Evolutionary conservation across 2,329 filamentous ascomycete species (phyloP), one percentile per base, ranked within the genome.

Genomic region (Cyanodermella asteris): DNA sequence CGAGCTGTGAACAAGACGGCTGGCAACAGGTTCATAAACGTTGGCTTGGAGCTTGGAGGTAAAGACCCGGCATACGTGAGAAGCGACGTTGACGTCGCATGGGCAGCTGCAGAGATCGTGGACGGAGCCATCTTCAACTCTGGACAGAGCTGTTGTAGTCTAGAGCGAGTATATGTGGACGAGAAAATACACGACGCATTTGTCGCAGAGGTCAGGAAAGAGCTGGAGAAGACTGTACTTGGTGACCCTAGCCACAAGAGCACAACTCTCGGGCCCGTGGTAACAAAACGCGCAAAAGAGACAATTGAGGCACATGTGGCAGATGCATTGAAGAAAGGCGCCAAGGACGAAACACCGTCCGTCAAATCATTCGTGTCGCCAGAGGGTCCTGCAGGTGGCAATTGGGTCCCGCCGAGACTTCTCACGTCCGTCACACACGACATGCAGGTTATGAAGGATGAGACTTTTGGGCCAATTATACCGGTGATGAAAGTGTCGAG

Each of bases 51-150:
- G 51, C 68, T 94, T 15, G 84, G 84, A 35, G 84, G 84, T 35
- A 94, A 94, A 45, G 84, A 94, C 44, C 78, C 84, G 4, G 84
- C 84, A 13, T 94, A 93, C 42, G 61, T 94, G 27, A 62, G 84
- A 31, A 57, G 56, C 5, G 84, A 94, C 40, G 80, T 91, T 2
- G 81, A 94, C 44, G 50, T 91, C 23, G 67, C 68, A 23, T 93
- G 82, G 84, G 82, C 74, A 1, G 84, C 84, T 0, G 81, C 76
- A 37, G 81, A 93, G 50, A 87, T 94, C 39, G 80, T 94, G 9
- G 84, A 94, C 38, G 84, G 84, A 12, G 72, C 81, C n/a, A 59
- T 94, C 29, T 94, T 94, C 61, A 94, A 94, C 55, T 91, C 82
- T 25, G 84, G 84, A n/a, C 84, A 94, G 56, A 91, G 80, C 45